A percentile compares a stretch with the other conserved stretches of the same genome.
Conservation (phyloP, 2,329 filamentous ascomycete species). For the Ceratocystis colombiana region DNA sequence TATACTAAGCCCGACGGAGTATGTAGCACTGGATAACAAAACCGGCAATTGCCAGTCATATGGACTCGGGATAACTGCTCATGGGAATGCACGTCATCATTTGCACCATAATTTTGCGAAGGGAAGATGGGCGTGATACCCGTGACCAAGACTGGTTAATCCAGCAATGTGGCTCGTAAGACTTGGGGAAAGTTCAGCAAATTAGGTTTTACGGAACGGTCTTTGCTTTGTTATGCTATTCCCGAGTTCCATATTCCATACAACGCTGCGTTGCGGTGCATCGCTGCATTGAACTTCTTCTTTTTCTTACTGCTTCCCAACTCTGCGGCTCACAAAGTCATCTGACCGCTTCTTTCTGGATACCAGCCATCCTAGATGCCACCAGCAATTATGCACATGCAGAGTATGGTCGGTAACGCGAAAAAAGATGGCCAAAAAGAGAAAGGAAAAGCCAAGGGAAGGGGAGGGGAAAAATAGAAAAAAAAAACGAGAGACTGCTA, state of each 20-base stretch:
- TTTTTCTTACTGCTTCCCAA: not conserved
- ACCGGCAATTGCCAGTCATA: not conserved
- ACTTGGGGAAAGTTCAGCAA: not conserved
- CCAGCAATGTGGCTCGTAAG: not conserved
- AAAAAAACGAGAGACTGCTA: too few species aligned
- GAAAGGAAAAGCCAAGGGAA: not conserved
- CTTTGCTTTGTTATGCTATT: not conserved
- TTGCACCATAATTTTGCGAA: not conserved
- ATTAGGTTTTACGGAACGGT: not conserved
- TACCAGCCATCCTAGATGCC: constrained; percentile 10
- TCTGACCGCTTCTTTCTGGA: constrained; percentile 5
- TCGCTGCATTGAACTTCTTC: too few species aligned
- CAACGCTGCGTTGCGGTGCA: not conserved
- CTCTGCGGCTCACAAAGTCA: not conserved
- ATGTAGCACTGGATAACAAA: not conserved
- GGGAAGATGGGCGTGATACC: not conserved
- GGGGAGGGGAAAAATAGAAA: not conserved
- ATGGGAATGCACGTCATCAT: not conserved
- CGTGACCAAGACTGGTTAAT: not conserved
- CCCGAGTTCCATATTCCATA: not conserved
- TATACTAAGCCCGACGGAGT: not conserved
- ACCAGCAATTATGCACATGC: constrained; percentile 10
- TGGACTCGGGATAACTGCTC: not conserved
- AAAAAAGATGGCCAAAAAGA: not conserved
- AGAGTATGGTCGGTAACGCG: constrained; percentile 9